Percentiles rank a stretch among this genome's conserved stretches.
Conservation (phyloP, 1,284 basidiomycete species). For the Chalciporus sp. region DNA sequence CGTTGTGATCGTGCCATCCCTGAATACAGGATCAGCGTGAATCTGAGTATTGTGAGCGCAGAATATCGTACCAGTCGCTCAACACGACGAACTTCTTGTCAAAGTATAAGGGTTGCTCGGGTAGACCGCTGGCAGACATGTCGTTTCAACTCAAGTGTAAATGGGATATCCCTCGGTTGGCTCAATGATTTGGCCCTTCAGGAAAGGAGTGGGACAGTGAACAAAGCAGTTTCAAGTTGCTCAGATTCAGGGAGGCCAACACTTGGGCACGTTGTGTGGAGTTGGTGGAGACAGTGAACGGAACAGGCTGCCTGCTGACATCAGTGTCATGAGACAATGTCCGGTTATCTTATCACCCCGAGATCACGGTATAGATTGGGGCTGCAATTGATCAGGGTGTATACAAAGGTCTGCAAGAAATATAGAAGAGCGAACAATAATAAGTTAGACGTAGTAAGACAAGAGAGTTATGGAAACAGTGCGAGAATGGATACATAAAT, state of each 20-base stretch:
- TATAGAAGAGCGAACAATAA: constrained; percentile 6
- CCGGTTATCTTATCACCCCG: constrained; percentile 20
- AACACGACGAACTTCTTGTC: constrained; percentile 86
- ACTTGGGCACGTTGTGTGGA: constrained; percentile 17
- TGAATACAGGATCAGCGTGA: constrained; percentile 31
- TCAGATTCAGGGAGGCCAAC: neutral
- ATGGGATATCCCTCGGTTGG: neutral
- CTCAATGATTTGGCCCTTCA: constrained; percentile 1
- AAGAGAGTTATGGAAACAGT: constrained; percentile 1
- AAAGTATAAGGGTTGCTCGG: constrained; percentile 36
- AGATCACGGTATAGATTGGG: constrained; percentile 1
- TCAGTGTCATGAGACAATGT: neutral
- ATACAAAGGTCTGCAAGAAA: constrained; percentile 6
- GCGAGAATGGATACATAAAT: neutral
- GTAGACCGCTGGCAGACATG: constrained; percentile 16
- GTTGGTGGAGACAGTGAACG: neutral
- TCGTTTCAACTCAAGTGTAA: neutral
- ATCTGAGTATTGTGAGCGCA: neutral
- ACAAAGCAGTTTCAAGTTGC: neutral
- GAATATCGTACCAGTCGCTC: constrained; percentile 76
- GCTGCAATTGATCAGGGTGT: constrained; percentile 1
- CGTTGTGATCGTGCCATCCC: constrained; percentile 93
- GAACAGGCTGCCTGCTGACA: neutral
- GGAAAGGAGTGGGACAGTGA: neutral
- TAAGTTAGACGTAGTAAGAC: constrained; percentile 18